Percentiles rank a stretch among this genome's conserved stretches.
These are phyloP conservation scores for Carex myosuroides DNA, from an alignment of 176 grass and related monocot genomes.

Conservation along the genomic window DNA sequence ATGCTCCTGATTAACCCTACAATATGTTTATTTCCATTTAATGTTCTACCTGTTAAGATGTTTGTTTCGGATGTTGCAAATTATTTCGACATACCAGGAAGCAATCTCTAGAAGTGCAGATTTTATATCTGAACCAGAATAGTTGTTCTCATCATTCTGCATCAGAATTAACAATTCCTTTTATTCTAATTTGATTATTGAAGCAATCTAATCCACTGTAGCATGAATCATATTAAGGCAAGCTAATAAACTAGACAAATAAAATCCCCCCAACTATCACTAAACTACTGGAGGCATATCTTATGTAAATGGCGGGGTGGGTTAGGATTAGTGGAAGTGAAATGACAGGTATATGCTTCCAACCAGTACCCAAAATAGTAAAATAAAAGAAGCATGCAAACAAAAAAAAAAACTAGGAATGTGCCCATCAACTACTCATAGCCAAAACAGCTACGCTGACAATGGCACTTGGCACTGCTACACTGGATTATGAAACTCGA, in stretches of 20 bases:
- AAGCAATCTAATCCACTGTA: background rate
- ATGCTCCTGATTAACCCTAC: slow-evolving; percentile 1
- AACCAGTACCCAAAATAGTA: background rate
- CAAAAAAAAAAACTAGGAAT: background rate
- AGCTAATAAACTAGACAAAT: background rate
- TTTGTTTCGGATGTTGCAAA: background rate
- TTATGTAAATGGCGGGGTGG: too few species aligned
- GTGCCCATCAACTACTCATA: background rate
- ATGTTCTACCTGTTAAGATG: background rate
- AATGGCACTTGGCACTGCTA: too few species aligned
- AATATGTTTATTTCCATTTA: background rate
- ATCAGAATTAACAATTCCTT: background rate
- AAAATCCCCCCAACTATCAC: background rate
- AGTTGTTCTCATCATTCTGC: background rate
- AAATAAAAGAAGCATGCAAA: background rate
- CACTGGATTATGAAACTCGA: too few species aligned
- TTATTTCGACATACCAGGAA: background rate
- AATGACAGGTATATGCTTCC: too few species aligned
- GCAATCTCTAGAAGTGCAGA: background rate
- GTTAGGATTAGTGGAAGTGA: too few species aligned
- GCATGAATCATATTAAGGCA: background rate
- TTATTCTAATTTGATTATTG: too few species aligned
- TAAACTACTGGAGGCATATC: background rate
- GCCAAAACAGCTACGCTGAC: background rate
- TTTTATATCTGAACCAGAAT: background rate